A percentile compares a stretch with the other conserved stretches of the same genome.
Conservation (phyloP, 1,284 basidiomycete species). For the Moesziomyces parantarcticus region DNA sequence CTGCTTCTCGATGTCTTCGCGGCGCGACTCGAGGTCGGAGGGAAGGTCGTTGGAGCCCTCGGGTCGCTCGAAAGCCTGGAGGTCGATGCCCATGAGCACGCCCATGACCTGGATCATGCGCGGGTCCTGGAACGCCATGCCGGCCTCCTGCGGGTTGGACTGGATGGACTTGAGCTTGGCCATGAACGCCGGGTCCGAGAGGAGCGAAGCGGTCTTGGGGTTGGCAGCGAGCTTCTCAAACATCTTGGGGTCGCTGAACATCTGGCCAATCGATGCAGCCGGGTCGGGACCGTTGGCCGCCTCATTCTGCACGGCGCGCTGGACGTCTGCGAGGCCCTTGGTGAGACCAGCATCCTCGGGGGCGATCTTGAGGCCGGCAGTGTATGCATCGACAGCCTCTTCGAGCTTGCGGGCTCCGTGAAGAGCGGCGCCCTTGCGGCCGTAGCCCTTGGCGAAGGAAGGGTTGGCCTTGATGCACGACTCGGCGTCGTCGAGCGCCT, state of each 20-base stretch:
- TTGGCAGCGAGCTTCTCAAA: conserved; percentile 84
- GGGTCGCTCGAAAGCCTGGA: conserved; percentile 85
- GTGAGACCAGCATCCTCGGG: conserved; percentile 80
- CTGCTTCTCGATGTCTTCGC: conserved; percentile 63
- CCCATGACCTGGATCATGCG: conserved; percentile 91
- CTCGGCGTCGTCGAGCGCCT: conserved; percentile 88
- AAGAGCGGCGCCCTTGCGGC: conserved; percentile 91
- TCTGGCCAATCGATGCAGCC: conserved; percentile 76
- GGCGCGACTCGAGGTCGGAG: conserved; percentile 70
- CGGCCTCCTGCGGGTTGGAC: conserved; percentile 64
- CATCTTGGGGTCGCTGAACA: conserved; percentile 87
- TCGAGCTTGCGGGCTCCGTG: conserved; percentile 83
- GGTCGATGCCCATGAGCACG: conserved; percentile 91
- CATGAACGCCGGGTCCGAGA: conserved; percentile 79
- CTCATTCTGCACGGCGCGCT: conserved; percentile 56
- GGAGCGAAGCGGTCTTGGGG: conserved; percentile 83
- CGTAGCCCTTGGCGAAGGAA: conserved; percentile 89
- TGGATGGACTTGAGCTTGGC: conserved; percentile 68
- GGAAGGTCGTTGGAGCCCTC: conserved; percentile 86
- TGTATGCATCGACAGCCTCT: conserved; percentile 84
- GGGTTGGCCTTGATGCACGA: conserved; percentile 80
- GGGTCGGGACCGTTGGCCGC: conserved; percentile 68
- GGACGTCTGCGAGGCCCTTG: conserved; percentile 78
- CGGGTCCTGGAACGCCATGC: conserved; percentile 77
- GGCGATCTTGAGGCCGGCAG: conserved; percentile 83